A percentile compares a stretch with the other conserved stretches of the same genome.
Evolutionary conservation across 169 alveolate genomes (phyloP).

Genomic region (Babesia caballi): DNA sequence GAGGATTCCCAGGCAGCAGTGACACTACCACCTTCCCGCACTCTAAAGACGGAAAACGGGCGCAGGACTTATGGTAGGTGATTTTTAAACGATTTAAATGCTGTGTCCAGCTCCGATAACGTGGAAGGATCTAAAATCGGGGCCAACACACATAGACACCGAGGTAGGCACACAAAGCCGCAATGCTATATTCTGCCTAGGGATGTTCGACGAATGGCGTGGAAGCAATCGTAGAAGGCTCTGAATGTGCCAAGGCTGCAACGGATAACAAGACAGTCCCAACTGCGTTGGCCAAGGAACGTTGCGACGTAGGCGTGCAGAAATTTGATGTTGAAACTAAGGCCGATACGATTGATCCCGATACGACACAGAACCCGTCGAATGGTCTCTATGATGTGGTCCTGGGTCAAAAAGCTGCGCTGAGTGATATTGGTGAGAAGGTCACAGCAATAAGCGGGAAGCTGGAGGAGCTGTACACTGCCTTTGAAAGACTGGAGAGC

Average conservation of each 20-base stretch:
- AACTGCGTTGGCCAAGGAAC: not conserved
- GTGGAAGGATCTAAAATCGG: not conserved
- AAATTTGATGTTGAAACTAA: no score
- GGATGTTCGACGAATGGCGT: not conserved
- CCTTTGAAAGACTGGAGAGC: slow-evolving; percentile 1
- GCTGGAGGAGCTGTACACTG: not conserved
- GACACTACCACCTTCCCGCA: not conserved
- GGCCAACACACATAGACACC: not conserved
- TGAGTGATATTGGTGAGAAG: not conserved
- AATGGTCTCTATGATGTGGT: no score
- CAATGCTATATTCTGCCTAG: not conserved
- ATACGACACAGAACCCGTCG: no score
- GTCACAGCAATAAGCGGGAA: not conserved
- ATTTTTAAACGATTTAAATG: not conserved
- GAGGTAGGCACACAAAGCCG: not conserved
- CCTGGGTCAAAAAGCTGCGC: no score
- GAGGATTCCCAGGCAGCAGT: not conserved
- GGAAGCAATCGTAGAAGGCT: not conserved
- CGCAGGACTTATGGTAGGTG: not conserved
- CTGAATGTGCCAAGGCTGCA: not conserved
- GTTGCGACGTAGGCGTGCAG: slow-evolving; percentile 2
- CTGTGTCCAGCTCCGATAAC: not conserved
- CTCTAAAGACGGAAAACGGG: not conserved
- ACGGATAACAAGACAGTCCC: not conserved
- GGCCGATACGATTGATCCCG: no score